These are phyloP conservation scores for Talaromyces sp. DNA, from an alignment of 2,329 filamentous ascomycete genomes.

Conservation along the genomic window DNA sequence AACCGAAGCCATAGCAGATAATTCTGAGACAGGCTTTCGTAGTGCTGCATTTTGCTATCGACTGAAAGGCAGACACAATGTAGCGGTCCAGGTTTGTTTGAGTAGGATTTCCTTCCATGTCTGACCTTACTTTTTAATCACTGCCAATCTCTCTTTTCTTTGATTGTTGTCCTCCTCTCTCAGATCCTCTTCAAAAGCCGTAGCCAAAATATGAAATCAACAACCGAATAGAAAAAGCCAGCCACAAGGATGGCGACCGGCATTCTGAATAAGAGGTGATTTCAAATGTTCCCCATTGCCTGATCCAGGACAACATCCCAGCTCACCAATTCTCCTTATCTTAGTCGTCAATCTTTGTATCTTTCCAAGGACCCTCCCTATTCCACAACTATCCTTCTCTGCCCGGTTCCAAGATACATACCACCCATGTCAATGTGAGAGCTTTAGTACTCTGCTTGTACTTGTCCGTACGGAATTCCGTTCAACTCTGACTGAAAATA, in stretches of 20 bases:
- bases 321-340: not conserved
- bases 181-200: no score
- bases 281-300: not conserved
- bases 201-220: not conserved
- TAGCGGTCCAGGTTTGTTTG: no score
- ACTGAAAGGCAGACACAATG: no score
- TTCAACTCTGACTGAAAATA: slow-evolving; percentile 25
- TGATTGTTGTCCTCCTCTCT: not conserved
- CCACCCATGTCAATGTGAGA: not conserved
- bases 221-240: not conserved
- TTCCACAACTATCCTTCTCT: not conserved
- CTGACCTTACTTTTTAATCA: no score
- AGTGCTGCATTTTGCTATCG: no score
- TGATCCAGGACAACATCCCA: not conserved
- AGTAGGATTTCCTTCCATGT: no score
- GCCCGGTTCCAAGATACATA: not conserved
- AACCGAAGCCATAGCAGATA: no score
- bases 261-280: not conserved
- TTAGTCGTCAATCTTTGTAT: not conserved
- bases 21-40: no score
- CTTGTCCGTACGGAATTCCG: slow-evolving; percentile 21
- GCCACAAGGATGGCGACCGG: not conserved
- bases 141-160: no score
- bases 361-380: not conserved
- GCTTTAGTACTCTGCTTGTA: slow-evolving; percentile 19